Evolutionary conservation across 371 early-diverging fungal species (phyloP).

Genomic region (Lichtheimia hyalospora): DNA sequence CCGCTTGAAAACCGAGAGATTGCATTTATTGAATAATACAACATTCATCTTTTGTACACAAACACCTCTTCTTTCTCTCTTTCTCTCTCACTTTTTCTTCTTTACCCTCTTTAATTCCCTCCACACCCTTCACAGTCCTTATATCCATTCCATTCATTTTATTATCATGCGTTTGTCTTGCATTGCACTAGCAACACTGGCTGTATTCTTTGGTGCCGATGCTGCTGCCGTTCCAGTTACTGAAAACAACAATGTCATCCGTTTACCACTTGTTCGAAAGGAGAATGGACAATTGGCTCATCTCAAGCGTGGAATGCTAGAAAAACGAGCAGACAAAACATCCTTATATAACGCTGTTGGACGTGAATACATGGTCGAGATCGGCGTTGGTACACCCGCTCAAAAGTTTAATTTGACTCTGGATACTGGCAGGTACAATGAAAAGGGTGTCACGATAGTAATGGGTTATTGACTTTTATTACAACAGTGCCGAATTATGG

Average conservation of each 20-base stretch:
- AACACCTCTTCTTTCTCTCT: background rate
- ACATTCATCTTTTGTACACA: background rate
- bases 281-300: constrained; percentile 18
- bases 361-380: constrained; percentile 20
- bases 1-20: background rate
- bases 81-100: background rate
- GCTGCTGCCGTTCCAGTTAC: background rate
- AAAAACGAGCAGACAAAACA: constrained; percentile 10
- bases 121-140: background rate
- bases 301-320: constrained; percentile 1
- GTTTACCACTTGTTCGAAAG: constrained; percentile 15
- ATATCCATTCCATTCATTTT: background rate
- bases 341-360: constrained; percentile 16
- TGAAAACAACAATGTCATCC: constrained; percentile 2
- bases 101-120: background rate
- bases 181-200: constrained; percentile 7
- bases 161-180: constrained; percentile 5
- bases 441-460: background rate
- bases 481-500: constrained; percentile 43
- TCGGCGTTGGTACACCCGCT: constrained; percentile 22
- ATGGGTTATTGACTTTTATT: background rate
- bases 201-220: constrained; percentile 3
- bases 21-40: background rate
- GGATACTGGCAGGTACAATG: constrained; percentile 25
- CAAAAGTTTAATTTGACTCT: constrained; percentile 24